Evolutionary conservation across 331 rosid species (phyloP), one percentile per base, ranked within the genome.

Genomic region (Rhamnella rubrinervis): DNA sequence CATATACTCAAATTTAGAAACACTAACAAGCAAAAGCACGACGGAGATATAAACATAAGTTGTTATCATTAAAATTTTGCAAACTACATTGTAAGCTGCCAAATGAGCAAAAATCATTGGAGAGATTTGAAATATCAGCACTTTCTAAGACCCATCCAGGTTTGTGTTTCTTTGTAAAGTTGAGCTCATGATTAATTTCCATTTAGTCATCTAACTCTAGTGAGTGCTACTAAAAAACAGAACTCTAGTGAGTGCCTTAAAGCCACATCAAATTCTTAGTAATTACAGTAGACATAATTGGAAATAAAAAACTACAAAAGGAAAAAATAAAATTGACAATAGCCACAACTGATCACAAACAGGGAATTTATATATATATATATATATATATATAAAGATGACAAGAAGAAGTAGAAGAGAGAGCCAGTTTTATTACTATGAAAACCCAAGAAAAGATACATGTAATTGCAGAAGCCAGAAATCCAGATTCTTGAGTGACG

Each of bases 401-500:
- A 46, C n/a, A 51, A 53, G 14, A 47, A 66, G 0, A 18, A 52
- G 12, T 8, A 50, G 5, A 35, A 50, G 12, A 56, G 7, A 4
- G 11, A 37, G 40, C 63, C 28, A 2, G 23, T 28, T 5, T 15
- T 78, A n/a, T n/a, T 76, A 89, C 95, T 96, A 89, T 89, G 87
- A 74, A 87, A 47, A 59, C 64, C 96, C 95, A 92, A 66, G 87
- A 80, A 71, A 84, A 10, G 64, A 84, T 78, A 85, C 95, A 87
- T 40, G 81, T 80, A 53, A 80, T 72, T 19, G 92, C 81, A 19
- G 92, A 87, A 66, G 98, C 95, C 70, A 89, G 75, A 76, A 91
- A 81, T 75, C 89, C 97, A 6, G 88, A 55, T 81, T 89, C 92
- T 87, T 85, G 95, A 21, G 96, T 87, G 61, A 89, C 95, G 38